Evolutionary conservation across 2,329 filamentous ascomycete genomes (phyloP), one percentile per base, ranked within the genome.

Genomic region (Trichoderma gracile): DNA sequence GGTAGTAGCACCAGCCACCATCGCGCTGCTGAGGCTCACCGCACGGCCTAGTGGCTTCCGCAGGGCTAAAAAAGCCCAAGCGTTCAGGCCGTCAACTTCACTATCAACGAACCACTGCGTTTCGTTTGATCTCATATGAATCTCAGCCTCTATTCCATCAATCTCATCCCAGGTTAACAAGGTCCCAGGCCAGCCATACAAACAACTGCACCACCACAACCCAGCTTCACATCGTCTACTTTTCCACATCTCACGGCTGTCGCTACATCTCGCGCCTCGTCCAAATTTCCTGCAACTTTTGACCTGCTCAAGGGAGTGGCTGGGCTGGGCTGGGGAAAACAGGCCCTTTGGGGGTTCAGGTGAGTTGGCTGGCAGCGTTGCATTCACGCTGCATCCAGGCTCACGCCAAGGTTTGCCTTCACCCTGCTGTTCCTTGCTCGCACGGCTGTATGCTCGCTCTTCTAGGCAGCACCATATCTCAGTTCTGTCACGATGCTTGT

Each of bases 1-100:
- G 17, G 17, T 50, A 46, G 27, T 21, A 38, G 57, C 57, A 60
- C 57, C 57, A 60, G 47, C 58, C 58, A 61, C 55, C 43, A 47
- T 14, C 42, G 40, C 19, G 5, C 19, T 17, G 19, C 33, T 54
- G 52, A 19, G 43, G 55, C 55, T 58, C 46, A 33, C 25, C 21
- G 43, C 47, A 47, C 38, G 43, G 23, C 19, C 38, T 53, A 53
- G 58, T 61, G 58, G 58, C 58, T 33, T 33, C 57, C 21, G 46
- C 57, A 60, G 46, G 33, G 46, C 45, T 53, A 52, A 52, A 52
- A 42, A 52, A 50, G 49, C 30, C 30, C 38, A 50, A 53, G 38
- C 58, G 30, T 30, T 46, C 27, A 30, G 56, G 12, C 61, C 23
- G 50, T 47, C 58, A 21, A 45, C 49, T 27, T 61, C 47, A 23